phyloP scores from a whole-genome alignment of 371 early-diverging fungal genomes.

The Cokeromyces recurvatus region DNA sequence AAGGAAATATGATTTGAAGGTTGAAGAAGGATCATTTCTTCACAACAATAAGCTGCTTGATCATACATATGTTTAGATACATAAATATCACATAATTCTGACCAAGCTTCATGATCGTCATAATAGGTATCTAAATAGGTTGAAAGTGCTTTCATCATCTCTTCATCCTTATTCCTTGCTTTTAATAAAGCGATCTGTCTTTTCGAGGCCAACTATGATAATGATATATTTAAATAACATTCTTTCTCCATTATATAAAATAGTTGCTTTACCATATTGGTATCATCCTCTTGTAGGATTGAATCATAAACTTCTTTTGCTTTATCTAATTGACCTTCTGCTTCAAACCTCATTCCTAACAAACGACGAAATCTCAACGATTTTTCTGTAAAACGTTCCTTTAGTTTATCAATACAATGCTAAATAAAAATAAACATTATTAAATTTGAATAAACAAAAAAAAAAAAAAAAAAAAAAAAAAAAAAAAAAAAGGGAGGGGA shows the following conservation, averaged over 20 bases:
- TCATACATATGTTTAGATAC: constrained; percentile 61
- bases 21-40: constrained; percentile 81
- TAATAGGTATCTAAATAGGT: constrained; percentile 76
- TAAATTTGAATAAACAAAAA: too few relatives aligned
- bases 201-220: constrained; percentile 55
- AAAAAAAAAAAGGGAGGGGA: too few relatives aligned
- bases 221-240: too few relatives aligned
- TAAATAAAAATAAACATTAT: constrained; percentile 15
- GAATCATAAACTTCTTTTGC: constrained; percentile 64
- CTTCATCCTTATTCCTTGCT: constrained; percentile 54
- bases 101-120: constrained; percentile 87
- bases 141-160: constrained; percentile 73
- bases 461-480: neutral
- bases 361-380: constrained; percentile 67
- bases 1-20: constrained; percentile 81
- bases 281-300: constrained; percentile 60
- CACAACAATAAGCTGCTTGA: constrained; percentile 86
- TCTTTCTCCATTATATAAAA: too few relatives aligned
- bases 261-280: constrained; percentile 51
- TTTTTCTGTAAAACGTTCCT: constrained; percentile 53
- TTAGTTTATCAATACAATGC: constrained; percentile 57
- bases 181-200: constrained; percentile 73
- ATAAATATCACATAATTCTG: constrained; percentile 75
- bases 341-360: constrained; percentile 66
- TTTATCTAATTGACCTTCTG: constrained; percentile 61